phyloP scores from a whole-genome alignment of 2,329 filamentous ascomycete genomes.

The Juglanconis sp. region DNA sequence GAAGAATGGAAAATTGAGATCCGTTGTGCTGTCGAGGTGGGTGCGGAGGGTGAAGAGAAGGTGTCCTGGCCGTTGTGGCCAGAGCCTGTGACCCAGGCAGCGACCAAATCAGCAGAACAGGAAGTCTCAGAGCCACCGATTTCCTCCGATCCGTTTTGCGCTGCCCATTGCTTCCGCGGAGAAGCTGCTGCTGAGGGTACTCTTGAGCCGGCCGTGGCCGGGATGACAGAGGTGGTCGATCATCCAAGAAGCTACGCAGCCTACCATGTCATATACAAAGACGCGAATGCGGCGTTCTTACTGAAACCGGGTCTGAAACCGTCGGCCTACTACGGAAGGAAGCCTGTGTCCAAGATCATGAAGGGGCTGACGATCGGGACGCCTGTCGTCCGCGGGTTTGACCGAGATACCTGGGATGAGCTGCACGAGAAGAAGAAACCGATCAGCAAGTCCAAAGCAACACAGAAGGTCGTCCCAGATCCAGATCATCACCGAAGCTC shows the following conservation, averaged over 20 bases:
- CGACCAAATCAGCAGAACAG: background rate
- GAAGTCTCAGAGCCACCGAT: constrained; percentile 39
- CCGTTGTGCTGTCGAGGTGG: constrained; percentile 84
- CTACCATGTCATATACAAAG: constrained; percentile 84
- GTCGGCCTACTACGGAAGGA: constrained; percentile 78
- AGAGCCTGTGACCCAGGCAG: constrained; percentile 37
- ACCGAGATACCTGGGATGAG: constrained; percentile 71
- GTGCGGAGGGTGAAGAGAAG: constrained; percentile 86
- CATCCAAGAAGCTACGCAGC: constrained; percentile 57
- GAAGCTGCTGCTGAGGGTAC: constrained; percentile 56
- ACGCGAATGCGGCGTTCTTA: constrained; percentile 73
- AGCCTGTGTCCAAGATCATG: constrained; percentile 78
- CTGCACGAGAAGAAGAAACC: constrained; percentile 52
- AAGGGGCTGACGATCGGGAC: constrained; percentile 81
- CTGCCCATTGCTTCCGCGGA: constrained; percentile 56
- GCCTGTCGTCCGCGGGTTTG: constrained; percentile 85
- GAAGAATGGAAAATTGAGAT: constrained; percentile 92
- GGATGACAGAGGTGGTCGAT: constrained; percentile 36
- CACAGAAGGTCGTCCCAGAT: constrained; percentile 19
- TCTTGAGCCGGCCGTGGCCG: constrained; percentile 36
- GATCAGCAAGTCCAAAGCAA: constrained; percentile 21
- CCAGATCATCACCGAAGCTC: constrained; percentile 6
- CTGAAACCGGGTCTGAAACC: constrained; percentile 82
- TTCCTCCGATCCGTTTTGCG: constrained; percentile 56
- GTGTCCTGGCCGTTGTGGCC: constrained; percentile 83